Conservation (phyloP, 2,329 filamentous ascomycete species). For the Pleurostoma richardsiae region DNA sequence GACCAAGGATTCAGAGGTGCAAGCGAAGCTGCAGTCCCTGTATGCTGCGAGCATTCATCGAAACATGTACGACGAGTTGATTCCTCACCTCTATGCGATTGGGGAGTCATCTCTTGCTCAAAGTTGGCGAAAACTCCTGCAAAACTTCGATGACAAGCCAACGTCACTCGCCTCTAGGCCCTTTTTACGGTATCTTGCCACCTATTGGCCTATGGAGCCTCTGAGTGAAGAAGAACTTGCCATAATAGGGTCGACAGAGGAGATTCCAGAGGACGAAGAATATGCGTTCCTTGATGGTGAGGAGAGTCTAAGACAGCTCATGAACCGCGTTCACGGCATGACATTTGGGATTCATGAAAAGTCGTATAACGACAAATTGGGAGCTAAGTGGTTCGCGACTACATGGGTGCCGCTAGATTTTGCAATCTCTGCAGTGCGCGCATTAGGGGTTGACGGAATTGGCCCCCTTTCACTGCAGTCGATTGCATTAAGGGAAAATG, state of each 20-base stretch:
- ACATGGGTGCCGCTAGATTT: conserved; percentile 66
- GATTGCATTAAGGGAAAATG: conserved; percentile 62
- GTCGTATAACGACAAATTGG: conserved; percentile 61
- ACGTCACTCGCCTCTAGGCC: conserved; percentile 30
- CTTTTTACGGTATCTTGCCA: conserved; percentile 42
- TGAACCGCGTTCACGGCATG: conserved; percentile 31
- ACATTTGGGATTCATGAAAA: conserved; percentile 36
- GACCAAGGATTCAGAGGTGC: conserved; percentile 27
- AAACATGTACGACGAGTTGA: conserved; percentile 42
- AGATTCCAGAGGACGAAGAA: conserved; percentile 11
- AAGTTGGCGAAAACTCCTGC: conserved; percentile 40
- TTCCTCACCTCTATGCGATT: conserved; percentile 44
- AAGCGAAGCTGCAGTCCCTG: conserved; percentile 35
- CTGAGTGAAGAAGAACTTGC: conserved; percentile 31
- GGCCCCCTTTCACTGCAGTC: conserved; percentile 75
- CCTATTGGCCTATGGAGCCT: conserved; percentile 35
- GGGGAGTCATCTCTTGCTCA: conserved; percentile 38
- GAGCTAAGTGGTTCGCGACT: conserved; percentile 76
- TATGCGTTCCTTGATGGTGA: conserved; percentile 1
- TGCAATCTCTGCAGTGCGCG: conserved; percentile 63
- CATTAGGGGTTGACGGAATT: conserved; percentile 66
- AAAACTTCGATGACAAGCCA: conserved; percentile 36
- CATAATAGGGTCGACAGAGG: conserved; percentile 11
- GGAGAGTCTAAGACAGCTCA: conserved; percentile 22
- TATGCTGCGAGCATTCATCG: conserved; percentile 39